Conservation (phyloP, 2,329 filamentous ascomycete species). For the Colletotrichum tropicicola region DNA sequence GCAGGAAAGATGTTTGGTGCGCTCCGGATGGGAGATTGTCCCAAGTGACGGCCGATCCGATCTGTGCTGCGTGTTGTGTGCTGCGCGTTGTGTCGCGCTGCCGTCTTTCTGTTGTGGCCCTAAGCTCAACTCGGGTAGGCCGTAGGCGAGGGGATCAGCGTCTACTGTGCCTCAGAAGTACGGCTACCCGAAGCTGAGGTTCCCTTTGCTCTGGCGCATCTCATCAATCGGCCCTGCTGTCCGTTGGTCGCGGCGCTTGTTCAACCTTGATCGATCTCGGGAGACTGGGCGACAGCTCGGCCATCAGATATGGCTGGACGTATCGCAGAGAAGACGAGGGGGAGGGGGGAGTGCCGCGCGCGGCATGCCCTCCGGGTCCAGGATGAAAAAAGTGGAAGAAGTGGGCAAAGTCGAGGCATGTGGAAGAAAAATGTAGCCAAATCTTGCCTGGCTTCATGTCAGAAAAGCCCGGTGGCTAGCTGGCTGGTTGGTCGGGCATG, state of each 20-base stretch:
- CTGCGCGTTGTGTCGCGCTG: neutral
- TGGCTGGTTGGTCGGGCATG: neutral
- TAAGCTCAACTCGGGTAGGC: neutral
- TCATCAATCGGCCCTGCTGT: constrained; percentile 6
- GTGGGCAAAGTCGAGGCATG: neutral
- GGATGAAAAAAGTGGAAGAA: neutral
- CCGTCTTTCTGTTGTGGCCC: neutral
- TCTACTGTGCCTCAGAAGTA: neutral
- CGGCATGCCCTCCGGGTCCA: neutral
- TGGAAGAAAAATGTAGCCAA: neutral
- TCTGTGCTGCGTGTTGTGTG: constrained; percentile 1
- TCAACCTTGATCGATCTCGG: constrained; percentile 9
- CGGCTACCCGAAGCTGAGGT: constrained; percentile 10
- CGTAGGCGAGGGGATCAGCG: neutral
- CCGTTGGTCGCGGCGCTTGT: constrained; percentile 1
- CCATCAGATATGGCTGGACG: neutral
- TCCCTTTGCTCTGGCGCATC: constrained; percentile 1
- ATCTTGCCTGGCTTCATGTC: neutral
- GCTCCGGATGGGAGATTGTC: neutral
- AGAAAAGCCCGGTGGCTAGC: neutral
- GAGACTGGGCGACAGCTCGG: neutral
- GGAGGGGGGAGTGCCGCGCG: neutral
- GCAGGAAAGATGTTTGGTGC: neutral
- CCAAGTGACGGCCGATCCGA: constrained; percentile 11
- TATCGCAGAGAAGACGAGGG: constrained; percentile 12